Evolutionary conservation across 768 basidiomycete species (phyloP).

Genomic region (Aureoboletus auriporus): DNA sequence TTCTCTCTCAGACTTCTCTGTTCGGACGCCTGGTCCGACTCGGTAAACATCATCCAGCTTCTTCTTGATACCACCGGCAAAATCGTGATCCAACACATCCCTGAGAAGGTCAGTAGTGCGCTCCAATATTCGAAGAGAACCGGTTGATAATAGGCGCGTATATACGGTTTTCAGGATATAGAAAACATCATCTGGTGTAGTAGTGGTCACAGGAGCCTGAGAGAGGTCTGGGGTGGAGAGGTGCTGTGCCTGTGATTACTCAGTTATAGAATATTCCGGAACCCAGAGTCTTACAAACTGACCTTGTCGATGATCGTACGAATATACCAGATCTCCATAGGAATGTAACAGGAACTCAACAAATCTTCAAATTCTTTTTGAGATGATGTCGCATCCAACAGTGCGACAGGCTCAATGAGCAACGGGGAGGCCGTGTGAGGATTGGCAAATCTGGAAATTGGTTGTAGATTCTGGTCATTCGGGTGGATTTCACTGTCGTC

Average conservation of each 20-base stretch:
- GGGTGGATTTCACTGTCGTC: conserved; percentile 2
- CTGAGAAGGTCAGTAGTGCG: conserved; percentile 59
- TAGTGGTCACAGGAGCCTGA: conserved; percentile 60
- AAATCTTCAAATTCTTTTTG: conserved; percentile 61
- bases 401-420: conserved; percentile 9
- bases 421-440: neutral
- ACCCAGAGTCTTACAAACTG: conserved; percentile 5
- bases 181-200: conserved; percentile 91
- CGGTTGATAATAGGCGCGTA: conserved; percentile 72
- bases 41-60: conserved; percentile 90
- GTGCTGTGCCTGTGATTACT: conserved; percentile 68
- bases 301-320: conserved; percentile 87
- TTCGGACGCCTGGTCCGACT: conserved; percentile 45
- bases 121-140: conserved; percentile 56
- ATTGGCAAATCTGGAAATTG: neutral
- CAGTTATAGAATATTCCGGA: neutral
- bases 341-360: conserved; percentile 73
- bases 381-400: conserved; percentile 50
- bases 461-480: conserved; percentile 4
- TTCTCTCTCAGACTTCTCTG: conserved; percentile 80
- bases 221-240: conserved; percentile 72
- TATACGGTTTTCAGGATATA: conserved; percentile 90
- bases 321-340: conserved; percentile 91
- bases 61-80: conserved; percentile 71
- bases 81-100: conserved; percentile 80